Conservation (phyloP, 345 rosid species). For the Eutrema heterophyllum region DNA sequence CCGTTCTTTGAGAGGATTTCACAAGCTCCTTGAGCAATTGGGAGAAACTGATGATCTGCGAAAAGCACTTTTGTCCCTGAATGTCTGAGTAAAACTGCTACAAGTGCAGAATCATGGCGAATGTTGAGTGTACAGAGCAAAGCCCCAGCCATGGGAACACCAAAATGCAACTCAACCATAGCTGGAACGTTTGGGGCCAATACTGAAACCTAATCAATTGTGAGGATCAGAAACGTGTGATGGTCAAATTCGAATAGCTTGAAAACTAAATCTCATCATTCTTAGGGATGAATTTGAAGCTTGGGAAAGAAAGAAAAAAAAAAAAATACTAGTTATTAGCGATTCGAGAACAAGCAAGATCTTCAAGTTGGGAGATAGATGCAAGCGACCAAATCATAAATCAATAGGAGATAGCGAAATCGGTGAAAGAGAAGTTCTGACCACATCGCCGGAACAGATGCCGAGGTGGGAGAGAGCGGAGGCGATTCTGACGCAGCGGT, state of each 20-base stretch:
- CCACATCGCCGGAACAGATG: conserved; percentile 46
- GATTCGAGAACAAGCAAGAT: too few species aligned
- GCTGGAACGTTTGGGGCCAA: conserved; percentile 76
- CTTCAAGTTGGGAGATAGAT: neutral
- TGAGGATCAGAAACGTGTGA: neutral
- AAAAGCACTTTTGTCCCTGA: conserved; percentile 59
- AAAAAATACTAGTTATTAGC: too few species aligned
- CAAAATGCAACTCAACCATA: conserved; percentile 80
- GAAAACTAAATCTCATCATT: neutral
- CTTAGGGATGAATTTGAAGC: neutral
- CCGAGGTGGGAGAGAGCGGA: conserved; percentile 46
- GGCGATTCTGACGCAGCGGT: conserved; percentile 60
- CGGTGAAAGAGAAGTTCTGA: conserved; percentile 24
- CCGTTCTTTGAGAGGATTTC: conserved; percentile 35
- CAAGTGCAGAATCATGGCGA: conserved; percentile 60
- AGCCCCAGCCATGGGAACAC: conserved; percentile 80
- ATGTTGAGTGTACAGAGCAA: conserved; percentile 70
- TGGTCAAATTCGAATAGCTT: neutral
- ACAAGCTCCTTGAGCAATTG: conserved; percentile 52
- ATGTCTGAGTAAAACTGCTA: conserved; percentile 52
- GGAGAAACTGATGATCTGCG: conserved; percentile 56
- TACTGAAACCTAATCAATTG: conserved; percentile 45
- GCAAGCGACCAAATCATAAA: neutral
- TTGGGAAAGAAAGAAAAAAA: too few species aligned
- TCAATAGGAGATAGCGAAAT: neutral